Percentiles rank a stretch among this genome's conserved stretches.
These are phyloP conservation scores for Ramularia endophylla DNA, from an alignment of 2,329 filamentous ascomycete species.

Conservation along the genomic window DNA sequence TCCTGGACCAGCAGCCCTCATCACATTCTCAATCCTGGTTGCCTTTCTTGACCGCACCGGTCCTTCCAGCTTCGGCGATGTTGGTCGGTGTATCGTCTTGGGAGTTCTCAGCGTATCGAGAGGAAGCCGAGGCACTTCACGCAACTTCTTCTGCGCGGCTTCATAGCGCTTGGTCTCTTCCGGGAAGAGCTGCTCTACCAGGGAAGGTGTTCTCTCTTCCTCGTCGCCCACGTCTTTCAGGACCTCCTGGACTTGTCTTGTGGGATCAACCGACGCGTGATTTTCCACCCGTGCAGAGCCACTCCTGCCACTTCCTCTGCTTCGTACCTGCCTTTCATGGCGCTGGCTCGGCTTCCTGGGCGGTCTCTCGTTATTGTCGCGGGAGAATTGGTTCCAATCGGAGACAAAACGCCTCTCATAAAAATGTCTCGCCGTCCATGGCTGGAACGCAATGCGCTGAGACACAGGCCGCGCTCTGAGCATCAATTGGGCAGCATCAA, in stretches of 20 bases:
- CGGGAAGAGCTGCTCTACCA: slow-evolving; percentile 51
- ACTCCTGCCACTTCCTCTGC: too few species aligned
- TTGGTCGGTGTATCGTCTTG: not conserved
- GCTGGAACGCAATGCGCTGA: slow-evolving; percentile 13
- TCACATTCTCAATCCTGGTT: slow-evolving; percentile 12
- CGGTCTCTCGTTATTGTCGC: not conserved
- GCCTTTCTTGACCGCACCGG: slow-evolving; percentile 4
- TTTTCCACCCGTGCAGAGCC: too few species aligned
- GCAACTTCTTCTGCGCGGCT: slow-evolving; percentile 14
- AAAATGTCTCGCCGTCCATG: slow-evolving; percentile 6
- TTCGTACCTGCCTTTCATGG: not conserved
- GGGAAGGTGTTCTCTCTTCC: slow-evolving; percentile 26
- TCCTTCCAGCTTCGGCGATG: not conserved
- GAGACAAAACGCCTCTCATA: slow-evolving; percentile 2
- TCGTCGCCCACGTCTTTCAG: too few species aligned
- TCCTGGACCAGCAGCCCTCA: slow-evolving; percentile 19
- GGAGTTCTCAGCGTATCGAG: slow-evolving; percentile 16
- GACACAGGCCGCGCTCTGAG: slow-evolving; percentile 15
- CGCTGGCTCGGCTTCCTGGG: not conserved
- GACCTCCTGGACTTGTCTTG: too few species aligned
- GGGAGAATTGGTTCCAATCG: not conserved
- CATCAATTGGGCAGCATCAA: slow-evolving; percentile 21
- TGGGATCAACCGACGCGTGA: too few species aligned
- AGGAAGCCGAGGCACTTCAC: slow-evolving; percentile 31
- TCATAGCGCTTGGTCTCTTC: slow-evolving; percentile 38